Evolutionary conservation across 306 rosid species (phyloP), one percentile per base, ranked within the genome.

Genomic region (Ammopiptanthus mongolicus): DNA sequence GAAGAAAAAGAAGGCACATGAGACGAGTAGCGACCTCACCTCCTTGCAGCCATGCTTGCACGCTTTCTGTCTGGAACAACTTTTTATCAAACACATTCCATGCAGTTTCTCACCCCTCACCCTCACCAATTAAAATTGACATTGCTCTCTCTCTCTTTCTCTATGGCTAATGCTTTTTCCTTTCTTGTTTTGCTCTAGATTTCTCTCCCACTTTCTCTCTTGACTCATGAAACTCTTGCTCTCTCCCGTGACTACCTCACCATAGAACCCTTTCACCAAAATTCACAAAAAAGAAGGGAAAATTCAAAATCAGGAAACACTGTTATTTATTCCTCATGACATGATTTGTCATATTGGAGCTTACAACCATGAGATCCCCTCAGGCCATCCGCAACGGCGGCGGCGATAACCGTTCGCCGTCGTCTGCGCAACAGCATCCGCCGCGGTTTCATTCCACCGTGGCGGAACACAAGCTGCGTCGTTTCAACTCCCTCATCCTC

Each of bases 401-500:
- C 51, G 90, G 83, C 51, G 87, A 86, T 56, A 82, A 82, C 69
- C 84, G 78, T 33, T 78, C 85, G 6, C 91, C 95, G 3, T 78
- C 80, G 10, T n/a, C n/a, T n/a, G 29, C 69, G 12, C 81, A 62
- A n/a, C 65, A 36, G 6, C 47, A 22, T 46, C 31, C 37, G 1
- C 81, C 88, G 55, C 91, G 87, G 10, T 95, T 91, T 79, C 99
- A 90, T 69, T 95, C 99, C 47, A 95, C 99, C 13, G 91, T 92
- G 6, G 85, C 97, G 17, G 93, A 87, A 25, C 97, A 86, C 69
- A 95, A 95, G 80, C 97, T 91, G 18, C 89, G 91, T 21, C 97
- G 97, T 50, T 87, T 95, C 88, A 95, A 92, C 77, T 85, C 71
- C 13, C 92, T 95, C 71, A 79, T 90, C 73, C 88, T 95, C 82